Evolutionary conservation across 2,329 filamentous ascomycete species (phyloP), one percentile per base, ranked within the genome.

Genomic region (Aspergillus sp.): DNA sequence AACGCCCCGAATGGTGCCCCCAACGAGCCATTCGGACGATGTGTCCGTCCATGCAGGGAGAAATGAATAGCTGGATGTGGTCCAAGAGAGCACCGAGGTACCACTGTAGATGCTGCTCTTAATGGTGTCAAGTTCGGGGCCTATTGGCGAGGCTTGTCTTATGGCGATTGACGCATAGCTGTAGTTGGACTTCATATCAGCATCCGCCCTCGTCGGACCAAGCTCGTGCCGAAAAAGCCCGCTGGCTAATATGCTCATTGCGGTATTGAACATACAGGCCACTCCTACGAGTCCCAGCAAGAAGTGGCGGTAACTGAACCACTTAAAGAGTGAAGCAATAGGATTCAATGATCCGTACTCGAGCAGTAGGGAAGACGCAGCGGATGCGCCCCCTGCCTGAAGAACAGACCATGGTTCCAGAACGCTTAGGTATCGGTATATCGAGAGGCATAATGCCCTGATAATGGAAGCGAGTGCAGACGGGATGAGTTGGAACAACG

Each of bases 71-170:
- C 51, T 58, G 7, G 60, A 19, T 15, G 57, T 61, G 10, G 54
- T 66, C 64, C 64, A 66, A 5, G 64, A 54, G 17, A 62, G 54
- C 11, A 63, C 41, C 19, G 63, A 58, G n/a, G 36, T 54, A 3
- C 42, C 57, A n/a, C 42, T 65, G 13, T 48, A 48, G 27, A 66
- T 44, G 15, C 44, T 61, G 17, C 62, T 62, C 17, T 55, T 38
- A 10, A 64, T 60, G 2, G 61, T 30, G 49, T 58, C 52, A 32
- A 54, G 51, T 32, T 59, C 57, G 0, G 57, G 32, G 25, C 55
- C 19, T 25, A 59, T 50, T 32, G 41, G 54, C 8, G 57, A 55
- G 21, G 53, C 44, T 15, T 56, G 36, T 38, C 57, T 39, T 10
- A 36, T 23, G 23, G 17, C 39, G 32, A 50, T 55, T 17, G 52